A percentile compares a stretch with the other conserved stretches of the same genome.
Conservation (phyloP, 495 filamentous ascomycete species). For the Xylaria castorea region DNA sequence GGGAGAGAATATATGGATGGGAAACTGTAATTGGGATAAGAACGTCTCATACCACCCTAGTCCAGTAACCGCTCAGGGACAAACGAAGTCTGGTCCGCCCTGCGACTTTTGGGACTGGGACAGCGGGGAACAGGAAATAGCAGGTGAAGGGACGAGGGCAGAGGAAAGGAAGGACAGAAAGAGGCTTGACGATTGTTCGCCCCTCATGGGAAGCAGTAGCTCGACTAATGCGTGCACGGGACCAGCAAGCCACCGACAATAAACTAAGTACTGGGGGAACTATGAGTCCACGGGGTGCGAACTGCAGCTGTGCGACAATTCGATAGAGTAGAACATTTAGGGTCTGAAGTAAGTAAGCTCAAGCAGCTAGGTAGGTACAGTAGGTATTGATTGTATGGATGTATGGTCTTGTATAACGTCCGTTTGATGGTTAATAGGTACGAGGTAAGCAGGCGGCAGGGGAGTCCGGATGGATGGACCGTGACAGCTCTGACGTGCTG, state of each 20-base stretch:
- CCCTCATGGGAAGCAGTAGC: conserved; percentile 11
- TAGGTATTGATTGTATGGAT: neutral
- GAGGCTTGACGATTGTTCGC: conserved; percentile 18
- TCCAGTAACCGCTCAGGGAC: conserved; percentile 11
- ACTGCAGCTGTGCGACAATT: conserved; percentile 12
- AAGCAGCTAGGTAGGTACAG: no score
- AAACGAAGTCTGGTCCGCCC: neutral
- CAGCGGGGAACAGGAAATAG: neutral
- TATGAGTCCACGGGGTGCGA: neutral
- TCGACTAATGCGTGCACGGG: conserved; percentile 22
- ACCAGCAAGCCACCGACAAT: conserved; percentile 18
- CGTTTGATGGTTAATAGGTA: neutral
- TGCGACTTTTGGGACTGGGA: neutral
- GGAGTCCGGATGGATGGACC: conserved; percentile 7
- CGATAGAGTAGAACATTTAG: neutral
- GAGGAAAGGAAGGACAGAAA: neutral
- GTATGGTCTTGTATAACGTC: conserved; percentile 2
- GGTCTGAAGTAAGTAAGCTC: neutral
- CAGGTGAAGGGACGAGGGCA: neutral
- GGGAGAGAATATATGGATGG: conserved; percentile 12
- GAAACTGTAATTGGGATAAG: conserved; percentile 20
- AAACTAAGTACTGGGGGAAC: neutral
- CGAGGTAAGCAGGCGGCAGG: conserved; percentile 3
- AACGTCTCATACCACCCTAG: conserved; percentile 17
- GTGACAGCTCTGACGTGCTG: neutral